These are phyloP conservation scores for Torulaspora globosa DNA, from an alignment of 1,139 yeast genomes.

Conservation along the genomic window DNA sequence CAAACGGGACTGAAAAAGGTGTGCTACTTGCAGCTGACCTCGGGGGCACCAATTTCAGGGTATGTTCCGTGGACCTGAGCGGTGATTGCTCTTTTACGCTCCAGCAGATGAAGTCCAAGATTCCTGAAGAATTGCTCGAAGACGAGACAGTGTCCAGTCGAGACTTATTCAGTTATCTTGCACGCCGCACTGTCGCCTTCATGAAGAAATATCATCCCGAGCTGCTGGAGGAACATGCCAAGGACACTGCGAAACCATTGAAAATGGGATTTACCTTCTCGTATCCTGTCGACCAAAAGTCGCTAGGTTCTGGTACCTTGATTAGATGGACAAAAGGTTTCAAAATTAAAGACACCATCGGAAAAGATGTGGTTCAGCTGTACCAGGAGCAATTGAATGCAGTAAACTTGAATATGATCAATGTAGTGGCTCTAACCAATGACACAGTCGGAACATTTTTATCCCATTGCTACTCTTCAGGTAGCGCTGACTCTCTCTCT, in stretches of 20 bases:
- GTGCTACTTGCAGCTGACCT: constrained; percentile 74
- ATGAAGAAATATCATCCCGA: constrained; percentile 59
- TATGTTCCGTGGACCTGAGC: constrained; percentile 71
- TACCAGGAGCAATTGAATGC: constrained; percentile 66
- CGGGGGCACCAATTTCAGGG: constrained; percentile 88
- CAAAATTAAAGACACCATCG: constrained; percentile 77
- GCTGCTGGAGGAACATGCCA: constrained; percentile 14
- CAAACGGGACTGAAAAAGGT: constrained; percentile 79
- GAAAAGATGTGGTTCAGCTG: constrained; percentile 69
- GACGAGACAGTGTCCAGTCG: constrained; percentile 43
- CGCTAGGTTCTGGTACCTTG: constrained; percentile 69
- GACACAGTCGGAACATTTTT: constrained; percentile 92
- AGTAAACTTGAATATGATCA: constrained; percentile 47
- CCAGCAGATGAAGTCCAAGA: constrained; percentile 67
- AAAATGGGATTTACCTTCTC: constrained; percentile 90
- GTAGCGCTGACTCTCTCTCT: constrained; percentile 42
- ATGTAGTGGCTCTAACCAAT: constrained; percentile 83
- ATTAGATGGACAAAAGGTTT: constrained; percentile 96
- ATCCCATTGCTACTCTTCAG: constrained; percentile 77
- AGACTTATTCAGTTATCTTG: constrained; percentile 67
- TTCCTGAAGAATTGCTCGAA: constrained; percentile 66
- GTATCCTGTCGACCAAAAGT: constrained; percentile 85
- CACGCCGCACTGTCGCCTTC: constrained; percentile 61
- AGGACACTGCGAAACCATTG: constrained; percentile 39
- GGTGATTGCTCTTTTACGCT: constrained; percentile 79